These are phyloP conservation scores for Onygena corvina DNA, from an alignment of 2,329 filamentous ascomycete genomes.

Conservation along the genomic window DNA sequence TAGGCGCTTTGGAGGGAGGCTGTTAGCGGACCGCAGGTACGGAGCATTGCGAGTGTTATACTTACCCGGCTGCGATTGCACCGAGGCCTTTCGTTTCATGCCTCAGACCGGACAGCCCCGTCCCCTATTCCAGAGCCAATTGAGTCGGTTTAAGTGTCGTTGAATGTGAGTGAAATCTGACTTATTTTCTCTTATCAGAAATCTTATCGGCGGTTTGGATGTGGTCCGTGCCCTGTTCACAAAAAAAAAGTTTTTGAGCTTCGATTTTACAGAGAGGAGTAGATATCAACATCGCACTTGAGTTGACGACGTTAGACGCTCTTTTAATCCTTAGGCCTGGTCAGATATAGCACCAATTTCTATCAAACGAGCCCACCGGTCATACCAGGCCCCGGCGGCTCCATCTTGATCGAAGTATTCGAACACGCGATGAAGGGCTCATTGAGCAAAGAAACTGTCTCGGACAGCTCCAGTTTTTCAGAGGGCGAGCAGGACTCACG, in stretches of 20 bases:
- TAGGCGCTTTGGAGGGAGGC: conserved; percentile 9
- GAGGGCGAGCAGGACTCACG: neutral
- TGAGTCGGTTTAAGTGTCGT: neutral
- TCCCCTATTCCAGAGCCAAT: neutral
- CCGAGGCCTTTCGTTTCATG: conserved; percentile 14
- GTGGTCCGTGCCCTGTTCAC: conserved; percentile 33
- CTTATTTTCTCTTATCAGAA: neutral
- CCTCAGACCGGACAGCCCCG: neutral
- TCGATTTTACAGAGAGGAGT: neutral
- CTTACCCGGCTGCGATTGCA: conserved; percentile 12
- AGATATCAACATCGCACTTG: neutral
- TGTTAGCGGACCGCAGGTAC: conserved; percentile 3
- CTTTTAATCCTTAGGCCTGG: neutral
- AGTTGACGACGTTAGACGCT: neutral
- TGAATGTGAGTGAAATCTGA: no score
- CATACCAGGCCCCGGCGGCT: no score
- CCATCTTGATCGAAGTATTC: no score
- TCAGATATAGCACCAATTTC: no score
- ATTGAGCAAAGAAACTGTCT: conserved; percentile 18
- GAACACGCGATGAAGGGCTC: conserved; percentile 7
- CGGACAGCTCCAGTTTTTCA: conserved; percentile 16
- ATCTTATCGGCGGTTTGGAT: conserved; percentile 13
- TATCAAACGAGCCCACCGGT: no score
- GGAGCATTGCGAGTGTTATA: neutral
- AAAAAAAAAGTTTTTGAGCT: conserved; percentile 20